phyloP scores from a whole-genome alignment of 2,329 filamentous ascomycete genomes.

The Alternaria sp. region DNA sequence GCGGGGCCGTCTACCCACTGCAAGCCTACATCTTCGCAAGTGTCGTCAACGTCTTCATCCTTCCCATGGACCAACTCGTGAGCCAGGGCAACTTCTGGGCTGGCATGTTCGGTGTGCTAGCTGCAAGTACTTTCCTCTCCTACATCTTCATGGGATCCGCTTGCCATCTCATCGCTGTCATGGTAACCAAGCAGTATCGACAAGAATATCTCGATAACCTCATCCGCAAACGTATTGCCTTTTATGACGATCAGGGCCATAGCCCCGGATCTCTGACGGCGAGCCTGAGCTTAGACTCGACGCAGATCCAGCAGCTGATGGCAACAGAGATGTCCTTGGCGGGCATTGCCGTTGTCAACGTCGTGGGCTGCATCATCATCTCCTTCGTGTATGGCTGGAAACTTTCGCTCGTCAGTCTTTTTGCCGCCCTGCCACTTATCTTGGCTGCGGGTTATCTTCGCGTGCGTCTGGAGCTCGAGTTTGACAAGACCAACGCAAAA shows the following conservation, averaged over 20 bases:
- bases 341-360: slow-evolving; percentile 70
- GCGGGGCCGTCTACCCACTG: slow-evolving; percentile 50
- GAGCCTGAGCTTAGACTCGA: slow-evolving; percentile 64
- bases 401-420: slow-evolving; percentile 71
- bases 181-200: slow-evolving; percentile 63
- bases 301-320: slow-evolving; percentile 69
- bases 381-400: slow-evolving; percentile 81
- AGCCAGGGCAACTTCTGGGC: slow-evolving; percentile 66
- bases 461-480: slow-evolving; percentile 68
- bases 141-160: slow-evolving; percentile 62
- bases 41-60: slow-evolving; percentile 50
- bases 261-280: slow-evolving; percentile 68
- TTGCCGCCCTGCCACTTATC: slow-evolving; percentile 64
- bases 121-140: slow-evolving; percentile 60
- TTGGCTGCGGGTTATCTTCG: slow-evolving; percentile 61
- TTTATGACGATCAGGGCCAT: slow-evolving; percentile 69
- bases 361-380: slow-evolving; percentile 71
- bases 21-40: slow-evolving; percentile 53
- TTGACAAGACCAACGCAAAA: slow-evolving; percentile 71
- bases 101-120: slow-evolving; percentile 70
- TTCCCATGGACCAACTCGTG: slow-evolving; percentile 39
- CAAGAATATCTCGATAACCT: slow-evolving; percentile 69
- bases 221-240: slow-evolving; percentile 66
- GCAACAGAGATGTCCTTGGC: slow-evolving; percentile 67
- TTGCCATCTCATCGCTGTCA: slow-evolving; percentile 42